A percentile compares a stretch with the other conserved stretches of the same genome.
These are phyloP conservation scores for Collybiopsis confluens DNA, from an alignment of 768 basidiomycete genomes.

Conservation along the genomic window DNA sequence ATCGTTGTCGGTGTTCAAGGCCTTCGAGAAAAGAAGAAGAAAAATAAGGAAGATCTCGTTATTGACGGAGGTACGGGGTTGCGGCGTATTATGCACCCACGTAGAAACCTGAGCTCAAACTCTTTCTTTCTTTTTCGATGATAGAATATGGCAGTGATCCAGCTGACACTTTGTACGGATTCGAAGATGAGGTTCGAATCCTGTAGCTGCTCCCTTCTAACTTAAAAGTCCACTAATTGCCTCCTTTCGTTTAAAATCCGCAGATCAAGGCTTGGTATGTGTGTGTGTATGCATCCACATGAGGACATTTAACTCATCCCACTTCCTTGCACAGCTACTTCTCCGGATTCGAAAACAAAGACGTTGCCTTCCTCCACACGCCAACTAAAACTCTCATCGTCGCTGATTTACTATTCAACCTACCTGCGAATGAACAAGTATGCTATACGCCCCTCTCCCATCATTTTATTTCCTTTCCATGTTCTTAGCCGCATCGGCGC, in stretches of 20 bases:
- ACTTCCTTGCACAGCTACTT: slow-evolving; percentile 52
- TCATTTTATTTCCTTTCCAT: too few relatives aligned
- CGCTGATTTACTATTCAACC: slow-evolving; percentile 67
- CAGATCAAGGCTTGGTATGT: slow-evolving; percentile 49
- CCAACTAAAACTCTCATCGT: slow-evolving; percentile 53
- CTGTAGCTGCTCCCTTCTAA: not conserved
- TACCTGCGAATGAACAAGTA: slow-evolving; percentile 60
- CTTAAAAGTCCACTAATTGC: not conserved
- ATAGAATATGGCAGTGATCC: slow-evolving; percentile 62
- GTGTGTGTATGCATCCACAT: not conserved
- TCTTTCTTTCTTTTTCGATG: too few relatives aligned
- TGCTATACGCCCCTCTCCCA: not conserved
- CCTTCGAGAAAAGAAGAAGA: slow-evolving; percentile 46
- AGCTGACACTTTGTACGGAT: slow-evolving; percentile 65
- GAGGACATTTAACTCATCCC: not conserved
- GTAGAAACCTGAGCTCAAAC: too few relatives aligned
- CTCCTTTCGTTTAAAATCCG: slow-evolving; percentile 3
- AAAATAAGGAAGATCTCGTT: slow-evolving; percentile 43
- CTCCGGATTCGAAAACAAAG: slow-evolving; percentile 51
- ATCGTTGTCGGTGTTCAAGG: slow-evolving; percentile 68
- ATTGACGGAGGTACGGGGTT: slow-evolving; percentile 69
- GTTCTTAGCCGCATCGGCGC: not conserved
- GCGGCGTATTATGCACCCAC: too few relatives aligned
- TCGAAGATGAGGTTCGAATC: slow-evolving; percentile 62
- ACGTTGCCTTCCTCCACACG: slow-evolving; percentile 60